These are phyloP conservation scores for Friedmanniomyces endolithicus DNA, from an alignment of 495 filamentous ascomycete genomes.

Conservation along the genomic window DNA sequence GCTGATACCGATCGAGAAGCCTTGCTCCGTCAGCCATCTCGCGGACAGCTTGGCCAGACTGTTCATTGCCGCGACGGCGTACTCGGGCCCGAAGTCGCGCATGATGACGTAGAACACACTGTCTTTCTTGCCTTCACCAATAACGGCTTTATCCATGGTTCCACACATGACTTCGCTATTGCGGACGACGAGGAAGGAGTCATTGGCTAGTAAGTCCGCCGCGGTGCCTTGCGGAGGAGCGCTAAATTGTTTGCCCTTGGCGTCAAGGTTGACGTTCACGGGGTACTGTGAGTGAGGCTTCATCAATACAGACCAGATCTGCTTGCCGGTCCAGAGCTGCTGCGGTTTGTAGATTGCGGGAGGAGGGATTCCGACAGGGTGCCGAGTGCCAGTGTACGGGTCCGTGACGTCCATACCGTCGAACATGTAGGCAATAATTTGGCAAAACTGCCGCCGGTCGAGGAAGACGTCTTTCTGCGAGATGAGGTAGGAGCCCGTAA, in stretches of 20 bases:
- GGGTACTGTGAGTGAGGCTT: slow-evolving; percentile 68
- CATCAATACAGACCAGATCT: slow-evolving; percentile 93
- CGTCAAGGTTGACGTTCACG: slow-evolving; percentile 83
- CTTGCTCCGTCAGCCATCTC: slow-evolving; percentile 73
- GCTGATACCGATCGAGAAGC: slow-evolving; percentile 91
- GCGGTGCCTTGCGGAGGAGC: slow-evolving; percentile 34
- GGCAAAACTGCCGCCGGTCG: slow-evolving; percentile 69
- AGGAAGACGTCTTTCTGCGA: slow-evolving; percentile 91
- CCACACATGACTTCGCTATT: slow-evolving; percentile 98
- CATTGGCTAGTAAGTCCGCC: slow-evolving; percentile 70
- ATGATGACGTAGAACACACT: slow-evolving; percentile 94
- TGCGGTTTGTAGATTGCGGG: slow-evolving; percentile 77
- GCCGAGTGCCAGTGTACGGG: slow-evolving; percentile 27
- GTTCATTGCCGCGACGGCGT: slow-evolving; percentile 87
- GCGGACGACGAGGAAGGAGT: slow-evolving; percentile 78
- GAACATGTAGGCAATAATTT: slow-evolving; percentile 90
- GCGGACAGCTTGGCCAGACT: slow-evolving; percentile 82
- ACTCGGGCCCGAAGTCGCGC: slow-evolving; percentile 81
- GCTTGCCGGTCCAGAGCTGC: slow-evolving; percentile 92
- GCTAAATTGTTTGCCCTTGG: slow-evolving; percentile 75
- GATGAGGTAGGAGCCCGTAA: slow-evolving; percentile 82
- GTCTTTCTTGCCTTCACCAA: slow-evolving; percentile 94
- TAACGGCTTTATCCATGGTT: slow-evolving; percentile 91
- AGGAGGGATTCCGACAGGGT: slow-evolving; percentile 70
- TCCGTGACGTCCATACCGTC: slow-evolving; percentile 44